Percentiles rank a stretch among this genome's conserved stretches.
Evolutionary conservation across 225 moss, liverwort and hornwort genomes (phyloP).

Genomic region (Antitrichia curtipendula): DNA sequence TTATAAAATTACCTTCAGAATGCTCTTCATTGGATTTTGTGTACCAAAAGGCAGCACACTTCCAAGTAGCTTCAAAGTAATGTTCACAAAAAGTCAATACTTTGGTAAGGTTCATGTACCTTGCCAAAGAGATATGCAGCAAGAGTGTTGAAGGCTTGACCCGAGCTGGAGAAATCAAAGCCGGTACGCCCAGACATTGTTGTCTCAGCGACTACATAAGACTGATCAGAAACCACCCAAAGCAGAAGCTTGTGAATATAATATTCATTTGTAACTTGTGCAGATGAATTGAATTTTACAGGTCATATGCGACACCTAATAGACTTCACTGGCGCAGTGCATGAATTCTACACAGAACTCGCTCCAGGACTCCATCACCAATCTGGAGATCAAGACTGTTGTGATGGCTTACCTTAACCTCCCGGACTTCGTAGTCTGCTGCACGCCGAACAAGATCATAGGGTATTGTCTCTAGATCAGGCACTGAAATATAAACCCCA

Average conservation of each 20-base stretch:
- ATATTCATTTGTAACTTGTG: background rate
- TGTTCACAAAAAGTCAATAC: background rate
- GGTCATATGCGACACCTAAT: background rate
- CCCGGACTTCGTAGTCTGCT: conserved; percentile 60
- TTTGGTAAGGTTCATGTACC: conserved; percentile 22
- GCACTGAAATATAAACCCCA: conserved; percentile 41
- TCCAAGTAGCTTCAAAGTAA: background rate
- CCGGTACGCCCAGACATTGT: conserved; percentile 62
- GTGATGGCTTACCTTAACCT: conserved; percentile 50
- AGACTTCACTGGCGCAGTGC: background rate
- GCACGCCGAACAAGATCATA: conserved; percentile 63
- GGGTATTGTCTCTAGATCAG: conserved; percentile 86
- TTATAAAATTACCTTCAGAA: background rate
- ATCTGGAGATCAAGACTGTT: background rate
- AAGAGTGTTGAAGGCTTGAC: conserved; percentile 83
- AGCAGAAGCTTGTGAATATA: background rate
- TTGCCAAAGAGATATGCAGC: conserved; percentile 96
- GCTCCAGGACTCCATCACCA: background rate
- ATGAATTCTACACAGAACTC: background rate
- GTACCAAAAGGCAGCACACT: background rate
- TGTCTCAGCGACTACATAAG: conserved; percentile 77
- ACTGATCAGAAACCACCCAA: conserved; percentile 25
- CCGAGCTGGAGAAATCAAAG: conserved; percentile 78
- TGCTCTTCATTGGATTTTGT: background rate
- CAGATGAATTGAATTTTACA: background rate